Evolutionary conservation across 2,329 filamentous ascomycete genomes (phyloP).

Genomic region (Beauveria sp.): DNA sequence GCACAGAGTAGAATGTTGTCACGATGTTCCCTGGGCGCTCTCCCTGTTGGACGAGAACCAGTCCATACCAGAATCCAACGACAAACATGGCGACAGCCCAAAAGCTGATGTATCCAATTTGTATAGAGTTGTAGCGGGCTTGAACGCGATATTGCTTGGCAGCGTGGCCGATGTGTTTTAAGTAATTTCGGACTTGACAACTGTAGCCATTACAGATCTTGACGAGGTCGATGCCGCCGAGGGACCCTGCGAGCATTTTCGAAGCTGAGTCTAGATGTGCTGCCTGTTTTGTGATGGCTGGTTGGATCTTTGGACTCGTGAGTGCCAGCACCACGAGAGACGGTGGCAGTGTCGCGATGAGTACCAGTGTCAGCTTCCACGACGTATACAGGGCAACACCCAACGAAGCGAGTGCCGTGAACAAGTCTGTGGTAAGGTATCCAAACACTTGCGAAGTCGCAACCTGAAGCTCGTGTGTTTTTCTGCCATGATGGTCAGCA

Average conservation of each 20-base stretch:
- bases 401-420: conserved; percentile 60
- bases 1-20: conserved; percentile 76
- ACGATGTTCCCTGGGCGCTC: conserved; percentile 60
- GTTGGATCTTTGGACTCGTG: conserved; percentile 53
- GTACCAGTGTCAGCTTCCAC: conserved; percentile 76
- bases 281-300: conserved; percentile 63
- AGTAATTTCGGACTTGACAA: conserved; percentile 62
- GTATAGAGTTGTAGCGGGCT: conserved; percentile 59
- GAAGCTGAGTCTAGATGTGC: conserved; percentile 60
- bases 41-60: conserved; percentile 56
- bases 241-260: conserved; percentile 61
- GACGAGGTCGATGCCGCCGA: conserved; percentile 72
- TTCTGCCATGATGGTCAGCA: conserved; percentile 39
- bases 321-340: conserved; percentile 52
- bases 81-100: conserved; percentile 75
- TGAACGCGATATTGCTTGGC: conserved; percentile 59
- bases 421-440: conserved; percentile 53
- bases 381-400: conserved; percentile 69
- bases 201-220: conserved; percentile 76
- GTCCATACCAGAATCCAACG: conserved; percentile 83
- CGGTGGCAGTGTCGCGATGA: conserved; percentile 65
- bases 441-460: conserved; percentile 76
- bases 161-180: conserved; percentile 46
- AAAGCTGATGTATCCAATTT: conserved; percentile 66
- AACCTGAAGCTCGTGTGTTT: conserved; percentile 73